A percentile compares a stretch with the other conserved stretches of the same genome.
phyloP scores from a whole-genome alignment of 2,329 filamentous ascomycete species.

The Alternaria conjuncta region DNA sequence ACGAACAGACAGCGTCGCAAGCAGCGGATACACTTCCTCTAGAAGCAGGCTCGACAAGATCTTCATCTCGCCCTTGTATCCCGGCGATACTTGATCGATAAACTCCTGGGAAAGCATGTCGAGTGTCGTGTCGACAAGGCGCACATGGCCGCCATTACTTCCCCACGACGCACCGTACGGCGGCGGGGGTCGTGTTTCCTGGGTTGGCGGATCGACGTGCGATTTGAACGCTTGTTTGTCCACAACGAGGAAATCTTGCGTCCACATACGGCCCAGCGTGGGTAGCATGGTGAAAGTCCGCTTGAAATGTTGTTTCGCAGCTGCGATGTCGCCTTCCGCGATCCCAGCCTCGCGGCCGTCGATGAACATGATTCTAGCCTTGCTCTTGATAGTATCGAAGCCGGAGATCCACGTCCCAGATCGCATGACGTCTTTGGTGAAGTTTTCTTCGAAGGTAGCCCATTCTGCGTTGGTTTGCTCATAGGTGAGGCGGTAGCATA shows the following conservation, averaged over 20 bases:
- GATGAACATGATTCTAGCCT: constrained; percentile 9
- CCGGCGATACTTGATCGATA: neutral
- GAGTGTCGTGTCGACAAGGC: neutral
- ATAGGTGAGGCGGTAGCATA: constrained; percentile 28
- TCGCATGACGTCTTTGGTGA: constrained; percentile 14
- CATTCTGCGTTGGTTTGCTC: constrained; percentile 22
- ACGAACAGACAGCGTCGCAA: neutral
- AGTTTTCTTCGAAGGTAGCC: constrained; percentile 16
- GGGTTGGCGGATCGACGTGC: constrained; percentile 1
- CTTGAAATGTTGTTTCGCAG: constrained; percentile 19
- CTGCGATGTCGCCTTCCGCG: constrained; percentile 25
- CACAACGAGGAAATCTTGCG: constrained; percentile 21
- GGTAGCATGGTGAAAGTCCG: constrained; percentile 10
- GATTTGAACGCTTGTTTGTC: constrained; percentile 16
- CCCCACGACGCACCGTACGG: neutral
- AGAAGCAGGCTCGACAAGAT: neutral
- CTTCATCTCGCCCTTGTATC: neutral
- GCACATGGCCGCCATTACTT: neutral
- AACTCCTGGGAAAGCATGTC: neutral
- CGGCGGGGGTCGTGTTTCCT: neutral
- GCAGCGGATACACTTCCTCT: constrained; percentile 1
- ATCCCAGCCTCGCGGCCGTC: constrained; percentile 22
- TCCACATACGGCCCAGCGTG: constrained; percentile 17
- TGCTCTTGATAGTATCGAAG: constrained; percentile 4
- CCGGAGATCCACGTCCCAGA: constrained; percentile 10